These are phyloP conservation scores for Filobasidium floriforme DNA, from an alignment of 768 basidiomycete species.

Conservation along the genomic window DNA sequence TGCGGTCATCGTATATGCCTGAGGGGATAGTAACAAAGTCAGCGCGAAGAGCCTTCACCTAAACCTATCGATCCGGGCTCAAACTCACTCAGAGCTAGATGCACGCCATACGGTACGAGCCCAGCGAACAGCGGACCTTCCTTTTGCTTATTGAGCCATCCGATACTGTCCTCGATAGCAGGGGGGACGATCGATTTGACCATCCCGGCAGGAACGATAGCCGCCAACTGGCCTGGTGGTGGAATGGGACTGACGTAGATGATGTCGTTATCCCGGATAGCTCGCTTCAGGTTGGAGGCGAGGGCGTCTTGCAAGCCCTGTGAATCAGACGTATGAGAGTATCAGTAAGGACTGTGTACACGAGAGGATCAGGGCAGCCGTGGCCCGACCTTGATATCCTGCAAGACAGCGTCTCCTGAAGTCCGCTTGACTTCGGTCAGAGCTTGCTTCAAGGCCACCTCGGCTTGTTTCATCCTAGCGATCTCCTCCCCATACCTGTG, in stretches of 20 bases:
- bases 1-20: conserved; percentile 74
- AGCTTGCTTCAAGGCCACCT: conserved; percentile 60
- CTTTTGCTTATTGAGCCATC: conserved; percentile 39
- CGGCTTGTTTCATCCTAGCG: conserved; percentile 65
- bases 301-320: conserved; percentile 72
- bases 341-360: background rate
- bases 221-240: conserved; percentile 58
- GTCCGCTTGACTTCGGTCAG: conserved; percentile 60
- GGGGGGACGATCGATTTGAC: conserved; percentile 56
- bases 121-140: conserved; percentile 62
- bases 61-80: too few species aligned
- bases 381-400: conserved; percentile 67
- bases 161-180: conserved; percentile 41
- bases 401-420: conserved; percentile 58
- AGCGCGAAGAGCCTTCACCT: background rate
- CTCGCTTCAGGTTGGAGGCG: conserved; percentile 59
- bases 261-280: conserved; percentile 84
- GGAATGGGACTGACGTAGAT: conserved; percentile 90
- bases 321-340: background rate
- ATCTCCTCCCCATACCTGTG: conserved; percentile 80
- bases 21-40: background rate
- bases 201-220: conserved; percentile 60
- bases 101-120: conserved; percentile 76
- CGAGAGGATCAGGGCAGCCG: background rate
- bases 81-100: conserved; percentile 71